Percentiles rank a stretch among this genome's conserved stretches.
Evolutionary conservation across 1,284 basidiomycete species (phyloP).

Genomic region (Sanghuangporus baumii): DNA sequence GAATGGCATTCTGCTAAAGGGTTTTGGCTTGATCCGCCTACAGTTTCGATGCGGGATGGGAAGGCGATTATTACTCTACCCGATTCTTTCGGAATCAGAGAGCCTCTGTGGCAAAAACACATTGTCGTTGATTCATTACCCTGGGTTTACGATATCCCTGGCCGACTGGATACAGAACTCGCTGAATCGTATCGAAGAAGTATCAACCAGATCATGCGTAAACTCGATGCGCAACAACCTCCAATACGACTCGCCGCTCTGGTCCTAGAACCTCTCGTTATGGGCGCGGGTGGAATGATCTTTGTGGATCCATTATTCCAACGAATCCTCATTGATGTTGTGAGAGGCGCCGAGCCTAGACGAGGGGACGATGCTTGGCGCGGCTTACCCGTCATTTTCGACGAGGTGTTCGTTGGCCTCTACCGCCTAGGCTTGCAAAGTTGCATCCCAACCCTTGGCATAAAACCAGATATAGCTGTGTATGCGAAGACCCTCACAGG

Average conservation of each 20-base stretch:
- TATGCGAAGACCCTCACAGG: slow-evolving; percentile 95
- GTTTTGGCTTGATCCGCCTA: slow-evolving; percentile 90
- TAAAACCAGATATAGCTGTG: slow-evolving; percentile 81
- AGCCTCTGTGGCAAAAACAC: slow-evolving; percentile 28
- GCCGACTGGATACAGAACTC: slow-evolving; percentile 56
- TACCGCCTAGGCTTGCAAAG: slow-evolving; percentile 79
- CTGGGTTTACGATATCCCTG: slow-evolving; percentile 69
- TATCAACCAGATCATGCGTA: slow-evolving; percentile 52
- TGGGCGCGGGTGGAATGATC: slow-evolving; percentile 97
- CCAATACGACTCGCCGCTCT: slow-evolving; percentile 59
- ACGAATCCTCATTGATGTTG: slow-evolving; percentile 77
- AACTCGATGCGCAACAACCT: slow-evolving; percentile 23
- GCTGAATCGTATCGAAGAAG: slow-evolving; percentile 60
- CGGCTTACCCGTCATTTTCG: slow-evolving; percentile 89
- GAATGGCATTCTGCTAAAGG: slow-evolving; percentile 96
- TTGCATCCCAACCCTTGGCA: slow-evolving; percentile 61
- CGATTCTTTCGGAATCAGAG: slow-evolving; percentile 32
- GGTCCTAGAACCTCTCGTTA: slow-evolving; percentile 87
- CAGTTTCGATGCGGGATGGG: slow-evolving; percentile 64
- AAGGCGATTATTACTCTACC: slow-evolving; percentile 57
- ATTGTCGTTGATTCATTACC: slow-evolving; percentile 43
- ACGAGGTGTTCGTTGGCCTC: slow-evolving; percentile 94
- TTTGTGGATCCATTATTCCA: slow-evolving; percentile 98
- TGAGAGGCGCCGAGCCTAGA: slow-evolving; percentile 42
- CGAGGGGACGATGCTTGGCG: slow-evolving; percentile 40